Percentiles rank a stretch among this genome's conserved stretches.
These are phyloP conservation scores for Saururus chinensis DNA, from an alignment of 164 flowering plant species.

Conservation along the genomic window DNA sequence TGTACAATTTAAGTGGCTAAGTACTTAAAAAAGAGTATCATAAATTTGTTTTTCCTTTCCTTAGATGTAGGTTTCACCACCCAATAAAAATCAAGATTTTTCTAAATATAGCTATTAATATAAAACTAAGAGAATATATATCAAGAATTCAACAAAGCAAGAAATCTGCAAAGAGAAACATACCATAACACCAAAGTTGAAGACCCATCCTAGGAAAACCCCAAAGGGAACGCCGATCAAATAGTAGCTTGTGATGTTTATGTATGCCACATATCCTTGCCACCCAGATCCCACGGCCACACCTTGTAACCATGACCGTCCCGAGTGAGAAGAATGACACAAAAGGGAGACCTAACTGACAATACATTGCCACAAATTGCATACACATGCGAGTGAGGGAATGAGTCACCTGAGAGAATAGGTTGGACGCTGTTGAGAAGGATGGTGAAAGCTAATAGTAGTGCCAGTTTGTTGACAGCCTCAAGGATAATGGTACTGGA, in stretches of 20 bases:
- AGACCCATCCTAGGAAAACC: slow-evolving; percentile 29
- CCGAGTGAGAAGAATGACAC: too few relatives aligned
- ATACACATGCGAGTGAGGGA: neutral
- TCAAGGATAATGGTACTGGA: slow-evolving; percentile 21
- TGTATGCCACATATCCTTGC: slow-evolving; percentile 53
- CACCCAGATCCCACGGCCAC: slow-evolving; percentile 75
- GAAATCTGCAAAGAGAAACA: neutral
- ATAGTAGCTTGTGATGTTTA: slow-evolving; percentile 56
- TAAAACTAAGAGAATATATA: too few relatives aligned
- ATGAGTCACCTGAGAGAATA: slow-evolving; percentile 38
- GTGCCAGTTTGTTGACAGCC: slow-evolving; percentile 25
- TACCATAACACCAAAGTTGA: slow-evolving; percentile 39
- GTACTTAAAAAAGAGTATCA: too few relatives aligned
- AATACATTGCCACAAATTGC: neutral
- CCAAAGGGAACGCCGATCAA: slow-evolving; percentile 57
- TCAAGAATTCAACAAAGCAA: too few relatives aligned
- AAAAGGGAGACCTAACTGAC: too few relatives aligned
- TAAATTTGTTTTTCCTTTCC: too few relatives aligned
- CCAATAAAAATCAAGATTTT: too few relatives aligned
- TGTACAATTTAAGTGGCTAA: too few relatives aligned
- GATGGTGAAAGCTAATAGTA: slow-evolving; percentile 42
- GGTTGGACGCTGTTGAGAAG: slow-evolving; percentile 61
- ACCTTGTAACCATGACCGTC: slow-evolving; percentile 21
- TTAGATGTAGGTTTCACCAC: too few relatives aligned
- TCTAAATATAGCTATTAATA: too few relatives aligned